Evolutionary conservation across 1,284 basidiomycete species (phyloP), one percentile per base, ranked within the genome.

Genomic region (Pseudozyma sp.): DNA sequence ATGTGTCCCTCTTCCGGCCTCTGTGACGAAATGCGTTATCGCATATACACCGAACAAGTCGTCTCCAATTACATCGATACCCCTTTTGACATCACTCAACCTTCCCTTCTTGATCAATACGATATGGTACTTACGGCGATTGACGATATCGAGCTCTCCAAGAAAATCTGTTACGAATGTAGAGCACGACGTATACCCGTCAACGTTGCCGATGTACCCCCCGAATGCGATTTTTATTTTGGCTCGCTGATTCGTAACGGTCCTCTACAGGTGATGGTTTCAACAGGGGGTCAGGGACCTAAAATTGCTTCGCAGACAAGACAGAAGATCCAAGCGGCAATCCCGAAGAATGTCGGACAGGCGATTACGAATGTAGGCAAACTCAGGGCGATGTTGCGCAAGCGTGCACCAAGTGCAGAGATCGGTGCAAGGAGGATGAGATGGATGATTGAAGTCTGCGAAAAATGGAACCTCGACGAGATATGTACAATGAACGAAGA

Each of bases 111-210:
- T 47, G 69, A 62, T 21, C 51, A 54, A 21, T 76, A 68, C 69
- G 93, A 95, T 85, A 93, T 99, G 91, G 93, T 97, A 51, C 90
- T 98, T 57, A 96, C 94, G 2, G 96, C 96, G 13, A 91, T 98
- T 53, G 95, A 98, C 87, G 92, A 97, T 85, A 89, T 91, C 60
- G 87, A 88, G 0, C 87, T 90, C 57, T 93, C 91, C 44, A 89
- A 86, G 86, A 53, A 77, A 38, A 94, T 98, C 58, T 93, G 90
- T 82, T 85, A 88, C 13, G 87, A 92, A 75, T 92, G 92, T 80
- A 88, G 94, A 54, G 87, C 88, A 35, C 88, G 86, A 48, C 89
- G 88, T 56, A 92, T 97, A 55, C 93, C 94, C 4, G 92, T 97
- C 70, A 99, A 99, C 86, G 94, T 95, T 63, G 96, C 97, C 36